These are phyloP conservation scores for Sicyos baderoa DNA, from an alignment of 306 rosid species.

Conservation along the genomic window DNA sequence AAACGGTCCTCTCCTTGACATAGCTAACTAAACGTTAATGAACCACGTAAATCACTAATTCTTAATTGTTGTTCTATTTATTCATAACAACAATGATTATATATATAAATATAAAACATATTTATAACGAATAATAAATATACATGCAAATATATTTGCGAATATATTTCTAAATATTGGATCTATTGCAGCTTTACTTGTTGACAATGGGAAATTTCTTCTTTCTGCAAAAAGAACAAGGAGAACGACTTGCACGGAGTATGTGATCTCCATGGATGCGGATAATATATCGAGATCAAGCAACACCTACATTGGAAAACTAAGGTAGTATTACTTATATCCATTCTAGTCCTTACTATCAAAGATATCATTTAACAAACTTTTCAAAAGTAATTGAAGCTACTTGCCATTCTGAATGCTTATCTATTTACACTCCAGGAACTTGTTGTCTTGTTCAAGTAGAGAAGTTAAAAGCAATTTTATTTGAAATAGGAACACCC, in stretches of 20 bases:
- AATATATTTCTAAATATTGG: not conserved
- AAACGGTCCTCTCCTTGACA: too few species aligned
- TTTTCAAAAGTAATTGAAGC: not conserved
- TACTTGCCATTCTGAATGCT: not conserved
- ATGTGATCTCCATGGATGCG: constrained; percentile 85
- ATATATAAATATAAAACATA: too few species aligned
- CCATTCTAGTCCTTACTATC: not conserved
- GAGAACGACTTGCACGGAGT: constrained; percentile 86
- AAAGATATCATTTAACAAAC: not conserved
- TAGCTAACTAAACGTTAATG: too few species aligned
- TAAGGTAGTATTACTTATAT: constrained; percentile 35
- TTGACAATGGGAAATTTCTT: constrained; percentile 85
- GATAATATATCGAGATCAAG: constrained; percentile 79
- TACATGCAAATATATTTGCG: not conserved
- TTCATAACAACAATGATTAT: too few species aligned
- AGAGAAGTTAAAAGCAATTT: not conserved
- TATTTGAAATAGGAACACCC: not conserved
- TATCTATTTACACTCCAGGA: not conserved
- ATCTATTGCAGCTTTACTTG: constrained; percentile 56
- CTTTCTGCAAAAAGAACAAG: constrained; percentile 83
- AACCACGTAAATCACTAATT: too few species aligned
- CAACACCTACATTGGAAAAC: constrained; percentile 79
- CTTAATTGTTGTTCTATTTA: too few species aligned
- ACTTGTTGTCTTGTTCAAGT: not conserved
- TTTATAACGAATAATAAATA: too few species aligned